Conservation (phyloP, 176 grass and related monocot species). For the Oryza brachyantha region DNA sequence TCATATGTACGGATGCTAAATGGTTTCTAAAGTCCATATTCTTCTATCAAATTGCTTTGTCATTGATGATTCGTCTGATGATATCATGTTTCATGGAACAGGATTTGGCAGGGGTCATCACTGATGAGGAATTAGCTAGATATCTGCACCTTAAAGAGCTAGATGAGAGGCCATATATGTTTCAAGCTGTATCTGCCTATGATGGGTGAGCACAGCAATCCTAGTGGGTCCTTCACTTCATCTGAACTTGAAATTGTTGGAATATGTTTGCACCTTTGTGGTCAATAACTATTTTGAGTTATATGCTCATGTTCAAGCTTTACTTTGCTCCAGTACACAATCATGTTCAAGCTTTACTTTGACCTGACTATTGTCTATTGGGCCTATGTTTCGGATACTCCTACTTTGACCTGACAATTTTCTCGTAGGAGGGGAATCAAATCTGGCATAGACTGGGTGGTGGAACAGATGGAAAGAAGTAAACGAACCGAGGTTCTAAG, state of each 20-base stretch:
- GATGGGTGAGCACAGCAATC: slow-evolving; percentile 60
- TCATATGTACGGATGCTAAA: neutral
- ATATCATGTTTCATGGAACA: slow-evolving; percentile 38
- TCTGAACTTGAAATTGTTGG: neutral
- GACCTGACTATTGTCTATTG: neutral
- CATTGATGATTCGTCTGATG: slow-evolving; percentile 8
- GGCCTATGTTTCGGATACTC: neutral
- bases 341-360: neutral
- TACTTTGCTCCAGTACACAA: neutral
- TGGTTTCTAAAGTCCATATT: neutral
- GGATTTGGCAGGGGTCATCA: slow-evolving; percentile 63
- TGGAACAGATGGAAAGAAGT: slow-evolving; percentile 80
- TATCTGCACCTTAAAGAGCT: slow-evolving; percentile 76
- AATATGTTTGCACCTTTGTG: neutral
- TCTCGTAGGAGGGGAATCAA: slow-evolving; percentile 64
- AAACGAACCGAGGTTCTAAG: slow-evolving; percentile 65
- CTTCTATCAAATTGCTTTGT: slow-evolving; percentile 11
- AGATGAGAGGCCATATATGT: slow-evolving; percentile 69
- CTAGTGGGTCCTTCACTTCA: neutral
- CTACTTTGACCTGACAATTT: slow-evolving; percentile 2
- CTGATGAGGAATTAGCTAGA: slow-evolving; percentile 66
- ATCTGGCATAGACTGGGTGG: slow-evolving; percentile 75
- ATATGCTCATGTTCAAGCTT: neutral
- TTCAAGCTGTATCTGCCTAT: slow-evolving; percentile 78
- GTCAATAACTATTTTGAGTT: neutral